These are phyloP conservation scores for Xerocomellus chrysenteron DNA, from an alignment of 768 basidiomycete species.

Conservation along the genomic window DNA sequence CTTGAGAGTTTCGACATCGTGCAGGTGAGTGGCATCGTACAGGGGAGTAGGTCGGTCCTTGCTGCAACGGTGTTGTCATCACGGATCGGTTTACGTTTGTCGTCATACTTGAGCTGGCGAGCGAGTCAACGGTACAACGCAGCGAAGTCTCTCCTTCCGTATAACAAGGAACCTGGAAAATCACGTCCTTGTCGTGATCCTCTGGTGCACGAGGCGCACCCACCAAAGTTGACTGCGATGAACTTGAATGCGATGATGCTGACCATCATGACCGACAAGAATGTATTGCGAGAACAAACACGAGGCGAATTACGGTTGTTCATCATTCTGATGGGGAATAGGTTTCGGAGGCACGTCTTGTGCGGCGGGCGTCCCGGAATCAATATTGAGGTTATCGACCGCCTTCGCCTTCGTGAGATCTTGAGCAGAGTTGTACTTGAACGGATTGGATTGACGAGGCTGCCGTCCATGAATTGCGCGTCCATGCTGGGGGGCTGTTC, in stretches of 20 bases:
- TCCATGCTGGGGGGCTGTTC: slow-evolving; percentile 44
- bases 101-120: slow-evolving; percentile 96
- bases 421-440: slow-evolving; percentile 68
- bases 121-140: slow-evolving; percentile 85
- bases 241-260: slow-evolving; percentile 96
- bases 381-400: slow-evolving; percentile 61
- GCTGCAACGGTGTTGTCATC: slow-evolving; percentile 91
- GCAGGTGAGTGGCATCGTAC: no score
- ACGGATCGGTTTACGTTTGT: slow-evolving; percentile 86
- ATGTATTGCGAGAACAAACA: slow-evolving; percentile 92
- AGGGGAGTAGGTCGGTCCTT: slow-evolving; percentile 93
- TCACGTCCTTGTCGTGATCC: slow-evolving; percentile 95
- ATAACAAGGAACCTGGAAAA: slow-evolving; percentile 98
- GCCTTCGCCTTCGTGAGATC: slow-evolving; percentile 70
- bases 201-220: slow-evolving; percentile 78
- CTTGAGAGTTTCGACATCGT: no score
- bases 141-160: slow-evolving; percentile 92
- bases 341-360: slow-evolving; percentile 89
- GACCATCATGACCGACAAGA: slow-evolving; percentile 92
- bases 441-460: slow-evolving; percentile 59
- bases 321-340: slow-evolving; percentile 88
- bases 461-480: slow-evolving; percentile 66
- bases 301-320: slow-evolving; percentile 88
- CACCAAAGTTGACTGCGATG: slow-evolving; percentile 81
- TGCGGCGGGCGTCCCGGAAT: slow-evolving; percentile 54